Percentiles rank a stretch among this genome's conserved stretches.
phyloP scores from a whole-genome alignment of 441 rosid genomes.

The Aquilaria agallochum region DNA sequence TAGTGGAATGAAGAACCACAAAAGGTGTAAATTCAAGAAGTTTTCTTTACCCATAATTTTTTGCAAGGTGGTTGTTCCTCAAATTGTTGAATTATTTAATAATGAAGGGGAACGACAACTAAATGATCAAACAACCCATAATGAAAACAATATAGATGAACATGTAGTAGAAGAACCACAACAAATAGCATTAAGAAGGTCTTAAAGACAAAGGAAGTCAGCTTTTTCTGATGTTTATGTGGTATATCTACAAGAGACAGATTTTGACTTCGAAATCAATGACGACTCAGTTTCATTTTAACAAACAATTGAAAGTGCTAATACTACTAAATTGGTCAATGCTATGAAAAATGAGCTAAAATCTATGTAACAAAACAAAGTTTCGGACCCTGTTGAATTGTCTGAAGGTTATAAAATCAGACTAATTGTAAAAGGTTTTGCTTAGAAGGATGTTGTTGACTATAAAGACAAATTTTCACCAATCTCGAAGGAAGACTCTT shows the following conservation, averaged over 20 bases:
- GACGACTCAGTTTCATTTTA: no score
- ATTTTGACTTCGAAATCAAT: no score
- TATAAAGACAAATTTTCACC: neutral
- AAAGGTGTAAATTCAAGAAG: neutral
- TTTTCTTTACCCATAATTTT: no score
- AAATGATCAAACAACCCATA: neutral
- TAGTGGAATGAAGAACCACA: neutral
- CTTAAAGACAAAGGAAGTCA: neutral
- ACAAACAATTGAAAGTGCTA: no score
- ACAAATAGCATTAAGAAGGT: neutral
- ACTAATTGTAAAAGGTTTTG: neutral
- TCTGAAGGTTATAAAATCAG: neutral
- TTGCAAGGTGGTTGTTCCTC: neutral
- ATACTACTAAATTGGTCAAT: no score
- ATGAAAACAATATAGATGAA: neutral
- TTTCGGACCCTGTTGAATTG: neutral
- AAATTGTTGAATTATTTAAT: neutral
- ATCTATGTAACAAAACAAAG: neutral
- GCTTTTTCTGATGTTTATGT: no score
- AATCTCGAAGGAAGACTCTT: neutral
- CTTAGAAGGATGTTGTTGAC: neutral
- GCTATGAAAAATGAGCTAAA: neutral
- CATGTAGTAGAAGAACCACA: neutral
- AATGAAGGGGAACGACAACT: neutral
- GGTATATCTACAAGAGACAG: no score